Evolutionary conservation across 306 rosid species (phyloP), one percentile per base, ranked within the genome.

Genomic region (Medicago ruthenica): DNA sequence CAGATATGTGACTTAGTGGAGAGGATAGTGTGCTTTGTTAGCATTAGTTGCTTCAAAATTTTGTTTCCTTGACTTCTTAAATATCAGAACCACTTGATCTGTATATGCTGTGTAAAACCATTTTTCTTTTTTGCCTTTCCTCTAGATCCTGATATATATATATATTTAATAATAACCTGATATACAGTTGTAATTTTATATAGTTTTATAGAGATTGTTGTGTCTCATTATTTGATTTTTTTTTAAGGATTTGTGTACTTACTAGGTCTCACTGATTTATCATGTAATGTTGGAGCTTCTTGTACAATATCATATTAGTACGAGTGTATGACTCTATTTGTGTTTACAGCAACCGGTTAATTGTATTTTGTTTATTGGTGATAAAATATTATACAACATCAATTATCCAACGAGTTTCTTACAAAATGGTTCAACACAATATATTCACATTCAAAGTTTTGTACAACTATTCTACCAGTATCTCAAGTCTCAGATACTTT

Each of bases 101-200:
- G 83, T 68, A 83, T 80, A 82, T 79, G 83, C 81, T 76, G 75
- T 80, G 71, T 36, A 18, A 80, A 76, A 34, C 74, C 61, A 73
- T 14, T 70, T 71, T 71, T 21, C 12, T 54, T 70, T n/a, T 64
- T 75, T 70, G 16, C 70, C 67, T 51, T 70, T 7, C 7, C 70
- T 69, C 7, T 68, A 27, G 79, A 55, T 76, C 37, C 11, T 73
- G 85, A 53, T 76, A 50, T 79, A 77, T 31, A 53, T 76, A 50
- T 79, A 77, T 31, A 54, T 44, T 8, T 72, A 72, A 14, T 72
- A 72, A 13, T 57, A 13, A 54, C 71, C 71, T 57, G 15, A 8
- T 86, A 54, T 24, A 31, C 73, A 45, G 37, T 64, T 71, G 86
- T 85, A 79, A 58, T 61, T 79, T 80, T 65, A 48, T 47, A 48